A percentile compares a stretch with the other conserved stretches of the same genome.
Evolutionary conservation across 768 basidiomycete genomes (phyloP).

Genomic region (Lactifluus volemus): DNA sequence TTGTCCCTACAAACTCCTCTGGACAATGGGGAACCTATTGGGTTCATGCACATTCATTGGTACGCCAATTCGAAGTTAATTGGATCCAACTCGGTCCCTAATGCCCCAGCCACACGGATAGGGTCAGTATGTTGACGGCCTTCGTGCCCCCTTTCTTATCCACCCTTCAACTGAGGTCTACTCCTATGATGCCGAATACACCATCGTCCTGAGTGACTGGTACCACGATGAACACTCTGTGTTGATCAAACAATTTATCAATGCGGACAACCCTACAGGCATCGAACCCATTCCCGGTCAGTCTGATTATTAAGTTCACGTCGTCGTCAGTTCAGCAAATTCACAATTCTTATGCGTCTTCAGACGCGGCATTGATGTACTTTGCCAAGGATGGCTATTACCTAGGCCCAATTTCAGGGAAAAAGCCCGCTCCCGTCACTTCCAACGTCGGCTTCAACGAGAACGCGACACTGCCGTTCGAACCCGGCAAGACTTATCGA

Average conservation of each 20-base stretch:
- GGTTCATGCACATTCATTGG: constrained; percentile 62
- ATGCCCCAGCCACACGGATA: constrained; percentile 20
- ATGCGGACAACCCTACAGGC: constrained; percentile 67
- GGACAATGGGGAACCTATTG: constrained; percentile 77
- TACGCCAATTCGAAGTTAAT: constrained; percentile 23
- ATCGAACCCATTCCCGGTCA: constrained; percentile 83
- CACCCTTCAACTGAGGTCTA: constrained; percentile 59
- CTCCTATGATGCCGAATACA: constrained; percentile 84
- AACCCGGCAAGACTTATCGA: constrained; percentile 84
- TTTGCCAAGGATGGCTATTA: constrained; percentile 71
- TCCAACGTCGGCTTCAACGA: constrained; percentile 75
- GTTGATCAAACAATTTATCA: constrained; percentile 61
- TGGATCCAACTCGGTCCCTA: neutral
- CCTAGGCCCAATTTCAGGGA: constrained; percentile 47
- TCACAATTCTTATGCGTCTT: neutral
- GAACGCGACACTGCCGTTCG: constrained; percentile 76
- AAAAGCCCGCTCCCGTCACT: constrained; percentile 37
- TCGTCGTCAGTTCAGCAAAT: neutral
- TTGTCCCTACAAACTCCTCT: constrained; percentile 57
- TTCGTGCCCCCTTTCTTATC: constrained; percentile 79
- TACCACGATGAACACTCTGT: constrained; percentile 69
- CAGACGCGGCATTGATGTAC: constrained; percentile 78
- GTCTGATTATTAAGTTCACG: constrained; percentile 12
- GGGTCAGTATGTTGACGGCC: constrained; percentile 93
- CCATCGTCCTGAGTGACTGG: constrained; percentile 84